Percentiles rank a stretch among this genome's conserved stretches.
Evolutionary conservation across 495 filamentous ascomycete species (phyloP).

Genomic region (Talaromyces nanjingensis): DNA sequence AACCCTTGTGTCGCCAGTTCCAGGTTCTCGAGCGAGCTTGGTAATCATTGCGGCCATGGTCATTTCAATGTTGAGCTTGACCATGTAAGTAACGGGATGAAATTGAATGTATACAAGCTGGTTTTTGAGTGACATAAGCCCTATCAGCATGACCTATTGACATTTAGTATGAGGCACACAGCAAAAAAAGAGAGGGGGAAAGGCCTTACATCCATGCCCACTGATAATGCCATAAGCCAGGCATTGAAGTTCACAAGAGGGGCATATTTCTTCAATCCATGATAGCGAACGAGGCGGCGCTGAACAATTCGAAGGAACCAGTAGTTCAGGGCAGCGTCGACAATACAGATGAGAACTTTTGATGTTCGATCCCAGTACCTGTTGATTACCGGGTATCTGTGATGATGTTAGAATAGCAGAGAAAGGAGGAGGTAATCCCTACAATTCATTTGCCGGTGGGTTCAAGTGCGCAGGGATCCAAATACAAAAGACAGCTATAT

Average conservation of each 20-base stretch:
- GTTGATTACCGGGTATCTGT: slow-evolving; percentile 13
- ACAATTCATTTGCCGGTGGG: slow-evolving; percentile 23
- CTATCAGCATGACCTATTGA: slow-evolving; percentile 1
- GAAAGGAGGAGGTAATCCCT: neutral
- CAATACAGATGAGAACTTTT: slow-evolving; percentile 39
- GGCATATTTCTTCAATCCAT: slow-evolving; percentile 43
- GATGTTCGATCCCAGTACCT: slow-evolving; percentile 42
- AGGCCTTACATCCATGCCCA: slow-evolving; percentile 41
- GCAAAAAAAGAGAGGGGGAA: neutral
- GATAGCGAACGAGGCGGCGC: slow-evolving; percentile 30
- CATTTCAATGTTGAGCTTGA: slow-evolving; percentile 50
- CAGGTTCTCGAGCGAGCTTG: slow-evolving; percentile 11
- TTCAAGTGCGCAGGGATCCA: slow-evolving; percentile 39
- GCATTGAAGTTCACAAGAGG: slow-evolving; percentile 42
- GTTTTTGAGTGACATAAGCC: slow-evolving; percentile 4
- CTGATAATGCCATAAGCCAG: slow-evolving; percentile 39
- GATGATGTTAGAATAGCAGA: slow-evolving; percentile 19
- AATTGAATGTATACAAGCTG: slow-evolving; percentile 39
- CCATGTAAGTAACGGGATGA: slow-evolving; percentile 45
- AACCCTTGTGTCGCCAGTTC: neutral
- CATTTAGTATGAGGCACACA: slow-evolving; percentile 2
- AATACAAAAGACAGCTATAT: slow-evolving; percentile 41
- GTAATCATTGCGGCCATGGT: slow-evolving; percentile 43
- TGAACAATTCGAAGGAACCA: slow-evolving; percentile 43
- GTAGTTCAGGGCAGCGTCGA: slow-evolving; percentile 39